Evolutionary conservation across 176 grass and related monocot genomes (phyloP).

Genomic region (Bonia amplexicaulis): DNA sequence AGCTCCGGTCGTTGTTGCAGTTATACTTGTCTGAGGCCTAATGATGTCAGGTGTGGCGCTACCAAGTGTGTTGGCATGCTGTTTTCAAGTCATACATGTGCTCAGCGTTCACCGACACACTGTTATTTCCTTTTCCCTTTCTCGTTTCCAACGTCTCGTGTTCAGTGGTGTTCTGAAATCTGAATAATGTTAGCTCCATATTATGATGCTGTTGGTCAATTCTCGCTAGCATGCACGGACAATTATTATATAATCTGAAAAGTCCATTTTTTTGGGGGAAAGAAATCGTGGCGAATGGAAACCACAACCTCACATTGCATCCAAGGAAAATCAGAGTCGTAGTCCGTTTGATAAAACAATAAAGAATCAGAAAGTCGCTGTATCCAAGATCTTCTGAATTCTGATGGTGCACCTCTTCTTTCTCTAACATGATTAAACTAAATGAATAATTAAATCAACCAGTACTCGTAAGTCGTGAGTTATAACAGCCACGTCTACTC

Average conservation of each 20-base stretch:
- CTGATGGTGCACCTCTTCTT: not conserved
- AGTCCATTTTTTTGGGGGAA: not conserved
- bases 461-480: not conserved
- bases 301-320: not conserved
- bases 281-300: not conserved
- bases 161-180: not conserved
- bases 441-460: not conserved
- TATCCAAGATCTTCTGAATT: slow-evolving; percentile 1
- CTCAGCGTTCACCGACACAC: slow-evolving; percentile 2
- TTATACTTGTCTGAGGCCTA: too few relatives aligned
- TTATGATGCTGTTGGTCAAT: not conserved
- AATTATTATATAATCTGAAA: not conserved
- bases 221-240: not conserved
- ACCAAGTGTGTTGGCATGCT: not conserved
- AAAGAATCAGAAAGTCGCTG: not conserved
- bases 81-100: not conserved
- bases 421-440: not conserved
- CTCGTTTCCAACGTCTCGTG: not conserved
- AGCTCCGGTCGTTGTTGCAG: not conserved
- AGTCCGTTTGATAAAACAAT: not conserved
- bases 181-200: not conserved
- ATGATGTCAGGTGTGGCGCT: too few relatives aligned
- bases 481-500: not conserved
- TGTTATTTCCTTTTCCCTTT: too few relatives aligned
- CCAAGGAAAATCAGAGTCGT: not conserved